Conservation (phyloP, 2,329 filamentous ascomycete genomes). For the Colletotrichum tabaci region DNA sequence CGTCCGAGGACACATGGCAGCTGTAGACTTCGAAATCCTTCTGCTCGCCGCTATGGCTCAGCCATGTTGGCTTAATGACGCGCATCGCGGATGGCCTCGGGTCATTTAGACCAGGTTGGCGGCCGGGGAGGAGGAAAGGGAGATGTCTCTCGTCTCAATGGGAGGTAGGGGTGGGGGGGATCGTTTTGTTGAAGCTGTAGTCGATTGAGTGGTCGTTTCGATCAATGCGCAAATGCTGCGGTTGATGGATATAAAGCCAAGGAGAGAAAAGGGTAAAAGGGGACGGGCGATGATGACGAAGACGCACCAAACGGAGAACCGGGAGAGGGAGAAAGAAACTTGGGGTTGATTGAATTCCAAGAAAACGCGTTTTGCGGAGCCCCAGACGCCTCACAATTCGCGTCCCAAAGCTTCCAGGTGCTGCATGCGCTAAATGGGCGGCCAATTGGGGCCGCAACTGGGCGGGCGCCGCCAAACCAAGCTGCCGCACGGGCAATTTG, state of each 20-base stretch:
- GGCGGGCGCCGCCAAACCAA: neutral
- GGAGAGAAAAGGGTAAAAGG: too few species aligned
- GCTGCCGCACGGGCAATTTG: slow-evolving; percentile 7
- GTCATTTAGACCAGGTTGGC: slow-evolving; percentile 27
- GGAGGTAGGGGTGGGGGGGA: neutral
- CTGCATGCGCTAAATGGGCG: slow-evolving; percentile 24
- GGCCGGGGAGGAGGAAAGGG: neutral
- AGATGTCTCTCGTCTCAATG: neutral
- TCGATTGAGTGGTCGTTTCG: neutral
- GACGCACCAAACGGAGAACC: neutral
- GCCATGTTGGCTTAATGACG: slow-evolving; percentile 95
- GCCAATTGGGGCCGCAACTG: slow-evolving; percentile 14
- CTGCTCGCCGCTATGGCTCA: slow-evolving; percentile 96
- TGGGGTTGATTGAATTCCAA: slow-evolving; percentile 36
- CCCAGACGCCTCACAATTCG: slow-evolving; percentile 34
- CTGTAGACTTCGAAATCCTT: slow-evolving; percentile 99
- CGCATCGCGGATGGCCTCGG: slow-evolving; percentile 68
- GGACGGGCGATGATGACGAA: neutral
- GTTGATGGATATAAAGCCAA: neutral
- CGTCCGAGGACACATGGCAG: slow-evolving; percentile 96
- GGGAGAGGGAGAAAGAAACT: slow-evolving; percentile 6
- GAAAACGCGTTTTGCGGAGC: slow-evolving; percentile 41
- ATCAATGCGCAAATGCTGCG: slow-evolving; percentile 6
- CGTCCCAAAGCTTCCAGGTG: slow-evolving; percentile 36
- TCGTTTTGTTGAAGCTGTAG: neutral